These are phyloP conservation scores for Priceomyces medius DNA, from an alignment of 805 yeast genomes.

Conservation along the genomic window DNA sequence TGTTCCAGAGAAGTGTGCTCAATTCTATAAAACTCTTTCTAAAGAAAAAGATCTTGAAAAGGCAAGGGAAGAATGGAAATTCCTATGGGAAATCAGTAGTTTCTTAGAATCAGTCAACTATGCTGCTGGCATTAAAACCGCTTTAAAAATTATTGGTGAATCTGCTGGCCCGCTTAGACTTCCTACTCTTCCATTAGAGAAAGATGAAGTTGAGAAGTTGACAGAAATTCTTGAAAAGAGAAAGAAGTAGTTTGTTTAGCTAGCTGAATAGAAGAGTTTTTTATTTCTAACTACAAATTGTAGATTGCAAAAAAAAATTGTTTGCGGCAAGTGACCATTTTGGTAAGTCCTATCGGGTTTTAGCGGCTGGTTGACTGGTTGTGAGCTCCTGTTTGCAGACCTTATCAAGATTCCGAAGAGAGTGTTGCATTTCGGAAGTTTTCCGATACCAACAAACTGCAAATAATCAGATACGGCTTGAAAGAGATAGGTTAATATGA, in stretches of 20 bases:
- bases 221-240: constrained; percentile 10
- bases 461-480: no score
- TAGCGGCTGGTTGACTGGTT: no score
- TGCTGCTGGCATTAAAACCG: constrained; percentile 15
- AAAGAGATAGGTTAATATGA: no score
- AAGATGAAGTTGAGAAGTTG: constrained; percentile 9
- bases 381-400: no score
- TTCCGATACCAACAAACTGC: no score
- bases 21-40: constrained; percentile 11
- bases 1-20: constrained; percentile 15
- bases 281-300: no score
- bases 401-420: no score
- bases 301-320: no score
- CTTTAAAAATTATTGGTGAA: constrained; percentile 12
- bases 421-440: no score
- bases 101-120: constrained; percentile 13
- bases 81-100: constrained; percentile 13
- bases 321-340: no score
- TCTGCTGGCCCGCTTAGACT: constrained; percentile 14
- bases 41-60: constrained; percentile 6
- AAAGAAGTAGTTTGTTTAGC: no score
- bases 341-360: no score
- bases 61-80: constrained; percentile 15
- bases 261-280: neutral
- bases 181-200: constrained; percentile 13